Evolutionary conservation across 352 stramenopile species (phyloP).

Genomic region (Plasmopara muralis): DNA sequence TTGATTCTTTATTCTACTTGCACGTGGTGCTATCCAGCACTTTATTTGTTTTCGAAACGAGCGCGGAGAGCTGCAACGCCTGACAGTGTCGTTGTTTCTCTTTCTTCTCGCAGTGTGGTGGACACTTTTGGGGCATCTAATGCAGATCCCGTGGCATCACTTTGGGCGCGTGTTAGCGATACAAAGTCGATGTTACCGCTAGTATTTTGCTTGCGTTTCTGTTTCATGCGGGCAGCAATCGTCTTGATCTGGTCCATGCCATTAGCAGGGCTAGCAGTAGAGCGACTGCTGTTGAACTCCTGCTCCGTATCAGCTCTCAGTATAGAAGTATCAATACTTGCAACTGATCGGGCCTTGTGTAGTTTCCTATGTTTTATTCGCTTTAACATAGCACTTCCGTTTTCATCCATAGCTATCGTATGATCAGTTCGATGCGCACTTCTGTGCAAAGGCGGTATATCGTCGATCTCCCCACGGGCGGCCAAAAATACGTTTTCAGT

Average conservation of each 20-base stretch:
- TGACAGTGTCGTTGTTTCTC: slow-evolving; percentile 23
- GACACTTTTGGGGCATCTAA: slow-evolving; percentile 7
- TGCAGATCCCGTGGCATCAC: slow-evolving; percentile 18
- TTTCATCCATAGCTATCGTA: slow-evolving; percentile 15
- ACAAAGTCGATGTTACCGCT: slow-evolving; percentile 21
- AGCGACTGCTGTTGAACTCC: slow-evolving; percentile 14
- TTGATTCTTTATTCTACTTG: slow-evolving; percentile 4
- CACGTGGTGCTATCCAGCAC: slow-evolving; percentile 4
- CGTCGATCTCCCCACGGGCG: slow-evolving; percentile 10
- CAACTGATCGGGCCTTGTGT: slow-evolving; percentile 49
- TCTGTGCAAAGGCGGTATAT: slow-evolving; percentile 21
- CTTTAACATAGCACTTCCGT: slow-evolving; percentile 17
- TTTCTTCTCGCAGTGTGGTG: slow-evolving; percentile 17
- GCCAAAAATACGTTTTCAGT: slow-evolving; percentile 26
- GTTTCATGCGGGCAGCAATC: slow-evolving; percentile 71
- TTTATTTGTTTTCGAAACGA: slow-evolving; percentile 61
- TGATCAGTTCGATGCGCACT: slow-evolving; percentile 11
- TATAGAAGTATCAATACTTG: slow-evolving; percentile 55
- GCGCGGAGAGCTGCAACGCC: slow-evolving; percentile 67
- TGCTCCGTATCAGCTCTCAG: slow-evolving; percentile 14
- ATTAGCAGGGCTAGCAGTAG: slow-evolving; percentile 10
- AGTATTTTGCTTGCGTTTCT: slow-evolving; percentile 36
- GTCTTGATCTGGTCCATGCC: slow-evolving; percentile 68
- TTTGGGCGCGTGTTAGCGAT: slow-evolving; percentile 17
- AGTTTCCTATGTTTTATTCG: slow-evolving; percentile 25